Percentiles rank a stretch among this genome's conserved stretches.
phyloP scores from a whole-genome alignment of 1,284 basidiomycete species.

The Cronartium ribicola region DNA sequence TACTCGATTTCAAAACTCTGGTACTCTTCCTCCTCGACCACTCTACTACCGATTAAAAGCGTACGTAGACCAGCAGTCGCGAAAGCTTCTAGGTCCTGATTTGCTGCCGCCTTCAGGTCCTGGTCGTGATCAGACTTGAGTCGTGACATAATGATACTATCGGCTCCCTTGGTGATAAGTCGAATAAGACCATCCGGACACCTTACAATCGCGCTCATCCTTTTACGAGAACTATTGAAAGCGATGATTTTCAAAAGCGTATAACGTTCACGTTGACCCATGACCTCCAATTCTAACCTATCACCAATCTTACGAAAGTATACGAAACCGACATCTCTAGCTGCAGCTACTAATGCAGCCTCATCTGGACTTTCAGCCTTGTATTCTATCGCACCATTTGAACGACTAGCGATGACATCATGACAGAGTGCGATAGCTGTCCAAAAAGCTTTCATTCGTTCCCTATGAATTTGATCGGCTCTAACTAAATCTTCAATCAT shows the following conservation, averaged over 20 bases:
- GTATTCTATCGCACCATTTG: slow-evolving; percentile 70
- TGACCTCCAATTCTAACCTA: slow-evolving; percentile 78
- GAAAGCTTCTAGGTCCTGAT: slow-evolving; percentile 82
- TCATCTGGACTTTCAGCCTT: slow-evolving; percentile 96
- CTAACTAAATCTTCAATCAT: slow-evolving; percentile 69
- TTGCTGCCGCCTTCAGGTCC: slow-evolving; percentile 69
- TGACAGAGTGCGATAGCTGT: slow-evolving; percentile 84
- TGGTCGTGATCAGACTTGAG: slow-evolving; percentile 70
- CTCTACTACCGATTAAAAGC: slow-evolving; percentile 79
- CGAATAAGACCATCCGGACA: slow-evolving; percentile 73
- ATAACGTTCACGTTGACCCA: slow-evolving; percentile 81
- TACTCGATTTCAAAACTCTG: slow-evolving; percentile 72
- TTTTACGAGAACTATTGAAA: slow-evolving; percentile 87
- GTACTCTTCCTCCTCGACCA: slow-evolving; percentile 77
- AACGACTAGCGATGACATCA: slow-evolving; percentile 66
- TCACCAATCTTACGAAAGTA: slow-evolving; percentile 75
- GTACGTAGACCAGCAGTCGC: slow-evolving; percentile 89
- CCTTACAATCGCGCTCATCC: slow-evolving; percentile 86
- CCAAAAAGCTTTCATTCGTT: slow-evolving; percentile 77
- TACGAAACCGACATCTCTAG: slow-evolving; percentile 86
- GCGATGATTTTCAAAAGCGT: slow-evolving; percentile 75
- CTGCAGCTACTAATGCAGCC: slow-evolving; percentile 83
- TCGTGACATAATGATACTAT: slow-evolving; percentile 86
- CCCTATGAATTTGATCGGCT: slow-evolving; percentile 57
- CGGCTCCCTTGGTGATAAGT: slow-evolving; percentile 93